A percentile compares a stretch with the other conserved stretches of the same genome.
These are phyloP conservation scores for Zygotorulaspora mrakii DNA, from an alignment of 1,139 yeast genomes.

Conservation along the genomic window DNA sequence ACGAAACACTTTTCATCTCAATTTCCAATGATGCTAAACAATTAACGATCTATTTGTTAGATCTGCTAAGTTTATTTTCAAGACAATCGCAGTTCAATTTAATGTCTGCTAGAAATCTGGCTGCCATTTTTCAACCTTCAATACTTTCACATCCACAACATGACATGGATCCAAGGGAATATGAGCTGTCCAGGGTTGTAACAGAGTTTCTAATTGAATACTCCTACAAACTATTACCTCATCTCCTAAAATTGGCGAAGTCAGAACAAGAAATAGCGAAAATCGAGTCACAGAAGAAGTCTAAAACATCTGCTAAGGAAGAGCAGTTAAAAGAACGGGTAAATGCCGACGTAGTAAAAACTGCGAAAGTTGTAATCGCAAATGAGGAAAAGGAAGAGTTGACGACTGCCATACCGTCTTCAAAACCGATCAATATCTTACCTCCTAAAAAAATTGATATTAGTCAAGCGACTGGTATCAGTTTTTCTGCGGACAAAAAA, in stretches of 20 bases:
- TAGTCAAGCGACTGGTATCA: conserved; percentile 1
- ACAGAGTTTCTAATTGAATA: conserved; percentile 87
- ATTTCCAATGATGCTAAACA: conserved; percentile 55
- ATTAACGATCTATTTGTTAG: conserved; percentile 78
- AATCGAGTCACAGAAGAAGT: conserved; percentile 8
- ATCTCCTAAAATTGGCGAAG: conserved; percentile 39
- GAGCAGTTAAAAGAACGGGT: background rate
- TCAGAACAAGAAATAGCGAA: conserved; percentile 23
- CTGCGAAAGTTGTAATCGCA: conserved; percentile 14
- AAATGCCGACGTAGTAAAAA: conserved; percentile 1
- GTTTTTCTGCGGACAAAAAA: background rate
- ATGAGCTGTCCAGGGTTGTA: conserved; percentile 80
- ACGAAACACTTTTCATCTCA: conserved; percentile 60
- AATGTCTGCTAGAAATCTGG: conserved; percentile 90
- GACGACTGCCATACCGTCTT: conserved; percentile 5
- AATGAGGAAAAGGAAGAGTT: conserved; percentile 12
- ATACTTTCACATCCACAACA: conserved; percentile 88
- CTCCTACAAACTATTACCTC: conserved; percentile 71
- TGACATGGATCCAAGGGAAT: conserved; percentile 88
- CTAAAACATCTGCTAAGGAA: background rate
- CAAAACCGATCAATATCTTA: conserved; percentile 6
- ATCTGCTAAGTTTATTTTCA: conserved; percentile 80
- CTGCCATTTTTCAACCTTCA: conserved; percentile 96
- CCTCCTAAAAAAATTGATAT: background rate
- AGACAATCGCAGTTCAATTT: conserved; percentile 71